Evolutionary conservation across 1,284 basidiomycete genomes (phyloP), one percentile per base, ranked within the genome.

Genomic region (Tausonia pullulans): DNA sequence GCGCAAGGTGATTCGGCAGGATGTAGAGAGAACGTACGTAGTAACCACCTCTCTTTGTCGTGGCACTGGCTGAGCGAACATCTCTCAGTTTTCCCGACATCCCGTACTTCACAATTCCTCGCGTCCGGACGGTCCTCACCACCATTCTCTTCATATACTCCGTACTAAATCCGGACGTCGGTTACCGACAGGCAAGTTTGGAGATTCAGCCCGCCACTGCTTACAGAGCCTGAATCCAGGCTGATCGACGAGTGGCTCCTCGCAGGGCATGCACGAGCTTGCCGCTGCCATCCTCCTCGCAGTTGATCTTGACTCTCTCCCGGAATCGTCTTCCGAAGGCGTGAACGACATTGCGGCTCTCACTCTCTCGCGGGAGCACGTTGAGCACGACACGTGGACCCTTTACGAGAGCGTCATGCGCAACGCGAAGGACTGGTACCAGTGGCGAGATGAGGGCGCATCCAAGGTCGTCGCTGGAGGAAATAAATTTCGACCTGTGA

Each of bases 231-330:
- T 27, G 27, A 27, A 27, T 27, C 27, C 27, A 10, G 16, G 14
- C 57, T 43, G 10, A 58, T 43, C 14, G 14, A 27, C 27, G 27
- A 27, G 27, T 27, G 27, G 27, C 10, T 46, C n/a, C 10, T 6
- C 4, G 27, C 87, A 95, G 81, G 93, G 93, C 58, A 96, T 97
- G 93, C 93, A 97, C 73, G 93, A 97, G 73, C 79, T 96, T 4
- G 81, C 95, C 6, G 93, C 91, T 0, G 87, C 89, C 0, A 75
- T 95, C 45, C 87, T 89, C 69, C 83, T 87, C 72, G 85, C 86
- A 1, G 80, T 90, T 62, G 87, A 94, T 73, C 86, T 82, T 69
- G 93, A 97, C 76, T 87, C 90, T 1, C 73, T 63, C 5, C 39
- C 52, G 53, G 14, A 66, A 61, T 9, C 63, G 45, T 40, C 64